These are phyloP conservation scores for Trichoderma orchidacearum DNA, from an alignment of 495 filamentous ascomycete species.

Conservation along the genomic window DNA sequence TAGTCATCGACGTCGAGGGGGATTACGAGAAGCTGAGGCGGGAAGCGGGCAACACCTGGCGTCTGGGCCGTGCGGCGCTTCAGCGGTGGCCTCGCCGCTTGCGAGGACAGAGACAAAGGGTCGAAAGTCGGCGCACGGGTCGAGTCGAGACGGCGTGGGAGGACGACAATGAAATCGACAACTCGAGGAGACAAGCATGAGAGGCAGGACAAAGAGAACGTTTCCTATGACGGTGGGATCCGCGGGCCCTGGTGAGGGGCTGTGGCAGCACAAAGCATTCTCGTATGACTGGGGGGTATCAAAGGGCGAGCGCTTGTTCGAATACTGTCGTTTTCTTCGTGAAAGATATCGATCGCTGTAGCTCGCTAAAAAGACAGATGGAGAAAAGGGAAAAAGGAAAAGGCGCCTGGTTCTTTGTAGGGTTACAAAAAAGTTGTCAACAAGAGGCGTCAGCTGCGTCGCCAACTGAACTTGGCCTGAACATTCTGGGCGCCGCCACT, in stretches of 20 bases:
- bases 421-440: background rate
- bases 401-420: background rate
- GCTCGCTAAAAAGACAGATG: background rate
- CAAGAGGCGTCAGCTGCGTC: background rate
- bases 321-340: background rate
- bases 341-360: background rate
- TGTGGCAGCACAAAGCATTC: slow-evolving; percentile 1
- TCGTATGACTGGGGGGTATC: background rate
- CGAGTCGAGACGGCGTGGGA: background rate
- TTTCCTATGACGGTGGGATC: background rate
- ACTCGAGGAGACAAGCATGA: background rate
- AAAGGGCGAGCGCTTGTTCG: background rate
- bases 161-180: background rate
- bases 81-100: background rate
- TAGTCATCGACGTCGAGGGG: background rate
- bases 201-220: background rate
- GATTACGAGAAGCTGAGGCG: background rate
- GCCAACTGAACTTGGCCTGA: background rate
- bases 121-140: background rate
- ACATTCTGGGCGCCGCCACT: background rate
- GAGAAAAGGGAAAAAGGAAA: no score
- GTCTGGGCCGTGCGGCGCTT: background rate
- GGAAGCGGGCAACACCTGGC: background rate
- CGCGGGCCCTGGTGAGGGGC: background rate
- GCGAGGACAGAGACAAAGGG: background rate